Evolutionary conservation across 2,329 filamentous ascomycete genomes (phyloP).

Genomic region (Fulvia fulva): DNA sequence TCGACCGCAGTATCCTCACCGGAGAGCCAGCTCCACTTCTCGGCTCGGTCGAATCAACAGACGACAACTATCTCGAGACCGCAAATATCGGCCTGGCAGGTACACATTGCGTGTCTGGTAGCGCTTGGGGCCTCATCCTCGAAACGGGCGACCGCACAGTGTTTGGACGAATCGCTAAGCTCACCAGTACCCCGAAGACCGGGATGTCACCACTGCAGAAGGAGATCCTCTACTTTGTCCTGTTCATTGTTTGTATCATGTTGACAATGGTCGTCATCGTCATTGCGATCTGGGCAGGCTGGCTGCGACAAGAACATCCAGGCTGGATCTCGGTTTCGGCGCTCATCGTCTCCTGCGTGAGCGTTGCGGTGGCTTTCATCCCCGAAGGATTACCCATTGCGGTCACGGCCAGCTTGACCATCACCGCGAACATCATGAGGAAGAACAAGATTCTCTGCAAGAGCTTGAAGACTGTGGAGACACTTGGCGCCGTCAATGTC

Average conservation of each 20-base stretch:
- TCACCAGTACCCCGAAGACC: conserved; percentile 65
- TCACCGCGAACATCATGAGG: conserved; percentile 71
- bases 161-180: conserved; percentile 67
- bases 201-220: conserved; percentile 67
- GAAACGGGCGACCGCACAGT: conserved; percentile 69
- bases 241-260: conserved; percentile 66
- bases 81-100: conserved; percentile 72
- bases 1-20: conserved; percentile 70
- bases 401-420: conserved; percentile 64
- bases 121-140: conserved; percentile 63
- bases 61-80: conserved; percentile 73
- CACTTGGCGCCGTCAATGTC: conserved; percentile 66
- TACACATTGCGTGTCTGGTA: conserved; percentile 72
- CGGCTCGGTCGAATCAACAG: conserved; percentile 62
- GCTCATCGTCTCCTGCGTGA: conserved; percentile 68
- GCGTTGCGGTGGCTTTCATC: conserved; percentile 69
- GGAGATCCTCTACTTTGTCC: conserved; percentile 69
- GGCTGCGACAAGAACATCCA: conserved; percentile 63
- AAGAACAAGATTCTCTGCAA: conserved; percentile 77
- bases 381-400: conserved; percentile 70
- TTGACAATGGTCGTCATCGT: conserved; percentile 61
- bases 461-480: conserved; percentile 74
- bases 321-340: conserved; percentile 68
- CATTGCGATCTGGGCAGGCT: conserved; percentile 54
- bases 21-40: conserved; percentile 60